A percentile compares a stretch with the other conserved stretches of the same genome.
These are phyloP conservation scores for Rhododendron ferrugineum DNA, from an alignment of 148 eudicot species.

Conservation along the genomic window DNA sequence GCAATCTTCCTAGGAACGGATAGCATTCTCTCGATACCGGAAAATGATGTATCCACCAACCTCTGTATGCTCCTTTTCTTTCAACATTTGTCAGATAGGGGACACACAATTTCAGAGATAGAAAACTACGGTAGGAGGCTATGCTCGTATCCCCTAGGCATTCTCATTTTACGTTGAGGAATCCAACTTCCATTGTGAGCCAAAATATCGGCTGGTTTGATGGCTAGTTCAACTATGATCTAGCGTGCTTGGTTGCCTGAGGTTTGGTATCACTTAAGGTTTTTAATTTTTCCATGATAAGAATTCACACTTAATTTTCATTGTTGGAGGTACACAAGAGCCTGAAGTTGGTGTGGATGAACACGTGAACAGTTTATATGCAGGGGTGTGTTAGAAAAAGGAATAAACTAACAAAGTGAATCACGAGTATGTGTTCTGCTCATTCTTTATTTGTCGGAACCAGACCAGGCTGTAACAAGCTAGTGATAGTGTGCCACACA, in stretches of 20 bases:
- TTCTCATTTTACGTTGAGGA: neutral
- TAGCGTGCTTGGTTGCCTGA: neutral
- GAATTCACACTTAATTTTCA: neutral
- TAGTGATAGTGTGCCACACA: neutral
- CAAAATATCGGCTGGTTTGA: neutral
- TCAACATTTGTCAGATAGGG: neutral
- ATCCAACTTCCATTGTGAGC: neutral
- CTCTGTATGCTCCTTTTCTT: neutral
- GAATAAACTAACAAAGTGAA: neutral
- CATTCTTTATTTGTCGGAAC: neutral
- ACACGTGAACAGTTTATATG: neutral
- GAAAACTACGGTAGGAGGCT: neutral
- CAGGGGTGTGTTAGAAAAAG: neutral
- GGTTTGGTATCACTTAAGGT: neutral
- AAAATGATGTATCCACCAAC: neutral
- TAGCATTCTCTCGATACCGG: neutral
- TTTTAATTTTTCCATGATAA: too few relatives aligned
- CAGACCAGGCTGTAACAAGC: neutral
- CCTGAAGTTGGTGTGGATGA: neutral
- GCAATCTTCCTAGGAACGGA: neutral
- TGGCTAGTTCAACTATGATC: neutral
- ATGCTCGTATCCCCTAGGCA: neutral
- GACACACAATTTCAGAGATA: neutral
- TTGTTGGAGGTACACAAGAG: neutral
- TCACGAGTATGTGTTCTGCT: neutral